phyloP scores from a whole-genome alignment of 2,329 filamentous ascomycete genomes.

The Cytospora leucostoma region DNA sequence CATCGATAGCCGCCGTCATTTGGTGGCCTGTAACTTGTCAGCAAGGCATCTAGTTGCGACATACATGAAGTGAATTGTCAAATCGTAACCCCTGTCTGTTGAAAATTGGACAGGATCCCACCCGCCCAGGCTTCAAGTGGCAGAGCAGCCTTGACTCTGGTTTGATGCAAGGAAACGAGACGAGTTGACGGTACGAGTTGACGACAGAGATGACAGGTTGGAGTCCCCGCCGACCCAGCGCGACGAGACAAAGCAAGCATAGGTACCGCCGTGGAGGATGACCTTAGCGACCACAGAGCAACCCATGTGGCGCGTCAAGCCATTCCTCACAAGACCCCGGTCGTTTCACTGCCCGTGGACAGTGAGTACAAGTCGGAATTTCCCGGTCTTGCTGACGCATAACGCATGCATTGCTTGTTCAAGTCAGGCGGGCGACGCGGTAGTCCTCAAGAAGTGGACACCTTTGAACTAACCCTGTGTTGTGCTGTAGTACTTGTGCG shows the following conservation, averaged over 20 bases:
- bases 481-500: constrained; percentile 1
- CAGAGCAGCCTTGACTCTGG: constrained; percentile 28
- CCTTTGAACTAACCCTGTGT: constrained; percentile 29
- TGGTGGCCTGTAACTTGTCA: constrained; percentile 14
- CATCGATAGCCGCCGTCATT: constrained; percentile 22
- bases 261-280: constrained; percentile 22
- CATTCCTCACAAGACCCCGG: constrained; percentile 24
- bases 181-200: constrained; percentile 1
- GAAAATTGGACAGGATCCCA: constrained; percentile 21
- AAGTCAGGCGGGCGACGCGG: constrained; percentile 25
- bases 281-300: constrained; percentile 20
- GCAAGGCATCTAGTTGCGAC: background rate
- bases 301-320: constrained; percentile 21
- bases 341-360: constrained; percentile 25
- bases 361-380: constrained; percentile 17
- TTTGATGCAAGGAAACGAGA: constrained; percentile 5
- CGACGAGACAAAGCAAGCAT: constrained; percentile 20
- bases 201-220: constrained; percentile 1
- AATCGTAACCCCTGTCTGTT: constrained; percentile 23
- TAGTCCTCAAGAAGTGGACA: constrained; percentile 25
- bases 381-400: constrained; percentile 18
- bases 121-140: constrained; percentile 26
- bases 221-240: constrained; percentile 26
- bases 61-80: background rate
- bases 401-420: constrained; percentile 23